Evolutionary conservation across 2,329 filamentous ascomycete species (phyloP).

Genomic region (Paraphoma sp.): DNA sequence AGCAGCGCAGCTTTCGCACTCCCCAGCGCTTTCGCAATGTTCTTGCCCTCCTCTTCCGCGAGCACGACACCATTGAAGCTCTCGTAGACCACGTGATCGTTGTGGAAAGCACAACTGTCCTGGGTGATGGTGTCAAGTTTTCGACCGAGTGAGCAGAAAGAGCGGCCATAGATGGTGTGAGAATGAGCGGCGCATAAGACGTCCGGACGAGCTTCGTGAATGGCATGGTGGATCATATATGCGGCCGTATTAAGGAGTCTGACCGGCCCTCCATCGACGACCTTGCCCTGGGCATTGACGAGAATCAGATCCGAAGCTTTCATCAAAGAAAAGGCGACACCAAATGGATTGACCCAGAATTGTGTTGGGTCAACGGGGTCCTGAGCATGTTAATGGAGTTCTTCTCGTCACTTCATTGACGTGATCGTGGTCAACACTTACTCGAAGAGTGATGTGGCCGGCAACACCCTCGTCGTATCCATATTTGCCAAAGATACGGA

Average conservation of each 20-base stretch:
- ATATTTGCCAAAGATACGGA: constrained; percentile 49
- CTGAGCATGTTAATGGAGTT: constrained; percentile 18
- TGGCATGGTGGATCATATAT: constrained; percentile 67
- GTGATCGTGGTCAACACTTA: constrained; percentile 15
- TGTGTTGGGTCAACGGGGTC: constrained; percentile 65
- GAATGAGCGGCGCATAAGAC: constrained; percentile 65
- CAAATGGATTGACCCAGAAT: constrained; percentile 74
- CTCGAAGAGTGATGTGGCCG: constrained; percentile 68
- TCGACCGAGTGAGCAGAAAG: constrained; percentile 68
- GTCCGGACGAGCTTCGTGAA: constrained; percentile 65
- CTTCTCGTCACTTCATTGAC: not conserved
- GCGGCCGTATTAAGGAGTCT: constrained; percentile 53
- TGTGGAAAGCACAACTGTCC: constrained; percentile 62
- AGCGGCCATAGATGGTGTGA: constrained; percentile 65
- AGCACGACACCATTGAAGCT: constrained; percentile 62
- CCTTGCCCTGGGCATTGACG: constrained; percentile 65
- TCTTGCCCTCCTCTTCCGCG: constrained; percentile 60
- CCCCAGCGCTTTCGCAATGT: constrained; percentile 58
- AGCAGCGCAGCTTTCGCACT: constrained; percentile 59
- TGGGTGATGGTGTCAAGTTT: constrained; percentile 66
- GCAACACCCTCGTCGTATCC: constrained; percentile 58
- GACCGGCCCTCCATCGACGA: constrained; percentile 66
- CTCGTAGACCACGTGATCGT: constrained; percentile 60
- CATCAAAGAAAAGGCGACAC: constrained; percentile 67
- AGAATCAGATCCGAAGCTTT: constrained; percentile 72